Percentiles rank a stretch among this genome's conserved stretches.
Evolutionary conservation across 139 green algal genomes (phyloP).

Genomic region (Zygnema cylindricum): DNA sequence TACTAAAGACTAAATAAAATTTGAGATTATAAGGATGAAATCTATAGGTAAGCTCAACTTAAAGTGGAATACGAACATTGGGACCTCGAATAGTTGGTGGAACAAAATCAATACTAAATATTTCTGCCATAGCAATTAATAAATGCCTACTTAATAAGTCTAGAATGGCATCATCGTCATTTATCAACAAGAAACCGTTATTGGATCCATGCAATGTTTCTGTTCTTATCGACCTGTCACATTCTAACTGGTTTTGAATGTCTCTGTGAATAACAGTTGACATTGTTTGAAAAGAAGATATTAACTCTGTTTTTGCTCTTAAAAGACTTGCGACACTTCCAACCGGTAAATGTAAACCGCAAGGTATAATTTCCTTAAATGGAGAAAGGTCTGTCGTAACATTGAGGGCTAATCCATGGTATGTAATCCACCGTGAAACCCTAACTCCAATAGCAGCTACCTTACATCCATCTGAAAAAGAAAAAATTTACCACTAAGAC

Average conservation of each 20-base stretch:
- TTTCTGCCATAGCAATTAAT: neutral
- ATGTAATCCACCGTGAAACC: constrained; percentile 75
- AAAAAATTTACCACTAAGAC: constrained; percentile 24
- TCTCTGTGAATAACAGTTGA: neutral
- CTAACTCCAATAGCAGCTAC: constrained; percentile 81
- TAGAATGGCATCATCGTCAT: neutral
- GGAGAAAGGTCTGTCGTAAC: constrained; percentile 70
- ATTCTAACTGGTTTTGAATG: neutral
- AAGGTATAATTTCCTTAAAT: constrained; percentile 79
- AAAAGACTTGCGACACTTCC: constrained; percentile 44
- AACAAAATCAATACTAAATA: neutral
- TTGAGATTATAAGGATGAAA: too few relatives aligned
- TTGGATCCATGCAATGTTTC: neutral
- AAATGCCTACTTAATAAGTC: neutral
- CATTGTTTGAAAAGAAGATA: neutral
- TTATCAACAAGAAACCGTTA: neutral
- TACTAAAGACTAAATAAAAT: too few relatives aligned
- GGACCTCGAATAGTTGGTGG: neutral
- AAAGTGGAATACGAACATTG: too few relatives aligned
- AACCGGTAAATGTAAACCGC: constrained; percentile 73
- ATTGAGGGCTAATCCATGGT: constrained; percentile 84
- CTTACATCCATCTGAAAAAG: constrained; percentile 66
- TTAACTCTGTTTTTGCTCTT: neutral
- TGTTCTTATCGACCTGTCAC: neutral
- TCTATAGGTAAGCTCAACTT: too few relatives aligned